These are phyloP conservation scores for Serendipita sp. DNA, from an alignment of 768 basidiomycete genomes.

Conservation along the genomic window DNA sequence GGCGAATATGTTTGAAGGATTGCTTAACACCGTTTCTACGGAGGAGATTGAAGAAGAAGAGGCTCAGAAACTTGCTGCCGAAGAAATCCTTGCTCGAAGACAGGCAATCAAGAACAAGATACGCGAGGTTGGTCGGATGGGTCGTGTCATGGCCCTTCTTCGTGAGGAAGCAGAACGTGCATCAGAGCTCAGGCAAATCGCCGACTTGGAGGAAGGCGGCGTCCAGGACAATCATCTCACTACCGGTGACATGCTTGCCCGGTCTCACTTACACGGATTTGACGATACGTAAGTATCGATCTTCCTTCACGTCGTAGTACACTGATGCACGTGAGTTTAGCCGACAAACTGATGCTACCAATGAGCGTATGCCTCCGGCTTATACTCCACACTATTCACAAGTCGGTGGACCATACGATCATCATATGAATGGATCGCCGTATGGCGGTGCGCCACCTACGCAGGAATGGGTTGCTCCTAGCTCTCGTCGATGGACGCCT, in stretches of 20 bases:
- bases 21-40: slow-evolving; percentile 3
- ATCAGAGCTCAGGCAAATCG: slow-evolving; percentile 6
- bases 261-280: slow-evolving; percentile 29
- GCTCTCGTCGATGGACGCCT: background rate
- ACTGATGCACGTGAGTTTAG: slow-evolving; percentile 11
- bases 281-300: slow-evolving; percentile 25
- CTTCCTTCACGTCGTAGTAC: background rate
- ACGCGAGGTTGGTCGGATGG: slow-evolving; percentile 32
- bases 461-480: background rate
- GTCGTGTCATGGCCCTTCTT: slow-evolving; percentile 29
- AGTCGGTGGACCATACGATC: background rate
- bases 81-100: slow-evolving; percentile 21
- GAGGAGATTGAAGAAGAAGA: slow-evolving; percentile 22
- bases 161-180: slow-evolving; percentile 14
- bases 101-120: slow-evolving; percentile 36
- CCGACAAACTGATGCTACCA: slow-evolving; percentile 31
- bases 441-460: background rate
- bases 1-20: slow-evolving; percentile 4
- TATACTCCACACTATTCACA: background rate
- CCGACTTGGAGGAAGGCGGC: slow-evolving; percentile 17
- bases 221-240: slow-evolving; percentile 20
- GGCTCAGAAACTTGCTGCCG: slow-evolving; percentile 7
- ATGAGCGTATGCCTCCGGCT: slow-evolving; percentile 32
- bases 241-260: slow-evolving; percentile 30
- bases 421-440: background rate